phyloP scores from a whole-genome alignment of 169 alveolate genomes.

The Eimeria maxima region DNA sequence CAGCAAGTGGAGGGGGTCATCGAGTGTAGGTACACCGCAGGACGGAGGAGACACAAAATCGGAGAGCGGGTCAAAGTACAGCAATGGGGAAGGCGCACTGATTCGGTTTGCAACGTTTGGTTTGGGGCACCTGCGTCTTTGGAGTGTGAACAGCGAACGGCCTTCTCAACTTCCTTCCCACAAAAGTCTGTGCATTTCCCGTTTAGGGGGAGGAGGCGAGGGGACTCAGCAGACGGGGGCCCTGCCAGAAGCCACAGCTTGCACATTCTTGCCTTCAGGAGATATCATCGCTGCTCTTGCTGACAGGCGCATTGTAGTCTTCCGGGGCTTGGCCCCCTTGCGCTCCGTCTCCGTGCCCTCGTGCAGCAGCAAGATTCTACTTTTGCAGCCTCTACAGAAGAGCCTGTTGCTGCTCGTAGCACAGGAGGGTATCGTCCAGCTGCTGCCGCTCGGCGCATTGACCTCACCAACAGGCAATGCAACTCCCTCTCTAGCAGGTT shows the following conservation, averaged over 20 bases:
- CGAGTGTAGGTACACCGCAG: neutral
- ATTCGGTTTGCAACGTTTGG: conserved; percentile 77
- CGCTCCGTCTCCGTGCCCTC: conserved; percentile 72
- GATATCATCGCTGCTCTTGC: conserved; percentile 70
- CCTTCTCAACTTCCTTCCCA: conserved; percentile 24
- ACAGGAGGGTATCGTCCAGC: conserved; percentile 50
- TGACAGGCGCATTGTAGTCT: conserved; percentile 54
- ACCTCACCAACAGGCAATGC: neutral
- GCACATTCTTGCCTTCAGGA: conserved; percentile 66
- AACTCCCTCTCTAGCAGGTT: neutral
- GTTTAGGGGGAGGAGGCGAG: neutral
- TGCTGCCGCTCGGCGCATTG: conserved; percentile 45
- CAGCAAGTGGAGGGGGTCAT: neutral
- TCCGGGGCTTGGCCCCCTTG: conserved; percentile 63
- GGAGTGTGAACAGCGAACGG: conserved; percentile 58
- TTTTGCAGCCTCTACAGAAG: conserved; percentile 59
- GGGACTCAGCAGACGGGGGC: neutral
- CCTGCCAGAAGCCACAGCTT: conserved; percentile 70
- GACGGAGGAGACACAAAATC: neutral
- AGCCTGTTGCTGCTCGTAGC: conserved; percentile 67
- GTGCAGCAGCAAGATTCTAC: conserved; percentile 17
- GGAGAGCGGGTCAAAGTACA: neutral
- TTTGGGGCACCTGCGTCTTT: conserved; percentile 68
- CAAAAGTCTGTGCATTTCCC: conserved; percentile 15
- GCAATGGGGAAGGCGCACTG: neutral